Evolutionary conservation across 2,329 filamentous ascomycete genomes (phyloP).

Genomic region (Colletotrichum sp.): DNA sequence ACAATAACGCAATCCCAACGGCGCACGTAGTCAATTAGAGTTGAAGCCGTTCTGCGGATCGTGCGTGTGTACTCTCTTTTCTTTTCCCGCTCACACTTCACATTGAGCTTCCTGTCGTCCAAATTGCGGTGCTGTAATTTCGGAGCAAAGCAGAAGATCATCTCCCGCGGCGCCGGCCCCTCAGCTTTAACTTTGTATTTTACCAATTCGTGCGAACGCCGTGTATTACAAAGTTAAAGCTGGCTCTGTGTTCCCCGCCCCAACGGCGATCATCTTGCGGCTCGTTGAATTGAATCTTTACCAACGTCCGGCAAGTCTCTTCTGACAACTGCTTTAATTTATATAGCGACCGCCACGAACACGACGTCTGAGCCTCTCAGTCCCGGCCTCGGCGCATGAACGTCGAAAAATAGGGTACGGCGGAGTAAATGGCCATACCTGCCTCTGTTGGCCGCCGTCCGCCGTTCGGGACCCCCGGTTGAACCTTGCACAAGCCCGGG

Average conservation of each 20-base stretch:
- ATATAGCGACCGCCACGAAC: neutral
- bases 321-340: neutral
- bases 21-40: neutral
- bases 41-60: conserved; percentile 14
- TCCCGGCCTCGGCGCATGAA: conserved; percentile 4
- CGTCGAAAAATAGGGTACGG: conserved; percentile 8
- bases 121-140: neutral
- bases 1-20: neutral
- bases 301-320: neutral
- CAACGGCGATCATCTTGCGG: neutral
- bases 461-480: neutral
- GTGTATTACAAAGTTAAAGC: neutral
- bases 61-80: neutral
- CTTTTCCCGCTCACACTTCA: neutral
- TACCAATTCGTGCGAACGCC: neutral
- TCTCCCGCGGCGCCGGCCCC: neutral
- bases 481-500: neutral
- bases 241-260: neutral
- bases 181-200: neutral
- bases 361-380: neutral
- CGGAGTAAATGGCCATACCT: neutral
- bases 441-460: neutral
- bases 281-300: neutral
- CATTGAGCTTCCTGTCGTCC: neutral
- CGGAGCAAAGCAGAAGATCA: neutral